Conservation (phyloP, 768 basidiomycete genomes). For the Melanogaster broomeanus region DNA sequence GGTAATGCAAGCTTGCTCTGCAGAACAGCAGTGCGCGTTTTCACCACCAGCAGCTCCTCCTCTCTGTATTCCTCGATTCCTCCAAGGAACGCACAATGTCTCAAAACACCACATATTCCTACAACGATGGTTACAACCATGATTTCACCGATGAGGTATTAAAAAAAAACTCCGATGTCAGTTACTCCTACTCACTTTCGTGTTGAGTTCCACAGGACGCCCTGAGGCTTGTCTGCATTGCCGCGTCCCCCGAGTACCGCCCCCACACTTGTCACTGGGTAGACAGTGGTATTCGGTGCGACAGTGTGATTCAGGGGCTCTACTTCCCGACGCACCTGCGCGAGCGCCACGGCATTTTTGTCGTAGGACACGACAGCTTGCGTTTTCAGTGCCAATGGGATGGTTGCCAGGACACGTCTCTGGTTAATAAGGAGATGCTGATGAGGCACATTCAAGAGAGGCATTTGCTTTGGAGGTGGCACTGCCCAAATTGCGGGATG, state of each 20-base stretch:
- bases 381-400: slow-evolving; percentile 26
- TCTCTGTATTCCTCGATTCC: background rate
- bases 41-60: background rate
- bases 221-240: slow-evolving; percentile 24
- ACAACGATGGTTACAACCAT: slow-evolving; percentile 27
- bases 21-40: background rate
- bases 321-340: slow-evolving; percentile 17
- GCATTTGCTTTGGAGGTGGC: slow-evolving; percentile 27
- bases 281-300: slow-evolving; percentile 13
- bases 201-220: slow-evolving; percentile 20
- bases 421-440: slow-evolving; percentile 20
- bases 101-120: slow-evolving; percentile 10
- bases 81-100: slow-evolving; percentile 15
- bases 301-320: slow-evolving; percentile 15
- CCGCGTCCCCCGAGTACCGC: slow-evolving; percentile 28
- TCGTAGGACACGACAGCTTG: background rate
- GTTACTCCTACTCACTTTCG: background rate
- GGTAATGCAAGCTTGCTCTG: background rate
- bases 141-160: slow-evolving; percentile 32
- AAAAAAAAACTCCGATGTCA: background rate
- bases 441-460: slow-evolving; percentile 27
- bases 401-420: slow-evolving; percentile 17
- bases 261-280: slow-evolving; percentile 26
- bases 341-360: slow-evolving; percentile 20
- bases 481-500: slow-evolving; percentile 23